Evolutionary conservation across 164 flowering plant genomes (phyloP).

Genomic region (Kalanchoe fedtschenkoi): DNA sequence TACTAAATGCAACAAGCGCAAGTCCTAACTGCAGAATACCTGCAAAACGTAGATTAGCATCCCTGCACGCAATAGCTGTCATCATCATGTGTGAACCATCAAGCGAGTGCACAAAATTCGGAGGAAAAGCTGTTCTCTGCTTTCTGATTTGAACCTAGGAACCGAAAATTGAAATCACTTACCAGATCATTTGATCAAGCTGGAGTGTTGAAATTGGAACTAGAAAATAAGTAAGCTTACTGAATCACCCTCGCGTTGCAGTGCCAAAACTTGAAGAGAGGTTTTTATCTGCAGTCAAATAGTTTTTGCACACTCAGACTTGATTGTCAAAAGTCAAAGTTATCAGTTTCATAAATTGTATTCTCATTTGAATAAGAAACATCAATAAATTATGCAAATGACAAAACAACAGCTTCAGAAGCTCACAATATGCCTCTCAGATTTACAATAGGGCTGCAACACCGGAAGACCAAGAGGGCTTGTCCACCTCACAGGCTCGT

Average conservation of each 20-base stretch:
- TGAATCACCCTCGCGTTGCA: constrained; percentile 56
- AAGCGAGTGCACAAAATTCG: constrained; percentile 91
- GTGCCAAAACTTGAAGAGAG: constrained; percentile 82
- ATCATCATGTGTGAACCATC: constrained; percentile 99
- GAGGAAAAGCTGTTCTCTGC: constrained; percentile 93
- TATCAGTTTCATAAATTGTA: neutral
- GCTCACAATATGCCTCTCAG: constrained; percentile 64
- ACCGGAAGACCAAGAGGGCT: constrained; percentile 98
- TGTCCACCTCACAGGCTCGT: constrained; percentile 82
- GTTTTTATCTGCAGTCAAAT: constrained; percentile 64
- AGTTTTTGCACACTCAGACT: neutral
- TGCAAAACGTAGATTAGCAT: constrained; percentile 84
- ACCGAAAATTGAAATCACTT: neutral
- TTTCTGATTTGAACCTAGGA: constrained; percentile 57
- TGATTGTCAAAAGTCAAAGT: too few species aligned
- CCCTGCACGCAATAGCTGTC: constrained; percentile 88
- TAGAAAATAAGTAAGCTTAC: constrained; percentile 27
- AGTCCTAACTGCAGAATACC: constrained; percentile 31
- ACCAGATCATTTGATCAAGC: neutral
- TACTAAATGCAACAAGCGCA: neutral
- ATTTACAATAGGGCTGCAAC: constrained; percentile 82
- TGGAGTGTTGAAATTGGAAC: neutral
- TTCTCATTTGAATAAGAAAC: neutral
- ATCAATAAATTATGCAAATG: neutral
- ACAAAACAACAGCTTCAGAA: neutral